These are phyloP conservation scores for Nowakowskiella sp. DNA, from an alignment of 192 early-diverging fungal genomes.

Conservation along the genomic window DNA sequence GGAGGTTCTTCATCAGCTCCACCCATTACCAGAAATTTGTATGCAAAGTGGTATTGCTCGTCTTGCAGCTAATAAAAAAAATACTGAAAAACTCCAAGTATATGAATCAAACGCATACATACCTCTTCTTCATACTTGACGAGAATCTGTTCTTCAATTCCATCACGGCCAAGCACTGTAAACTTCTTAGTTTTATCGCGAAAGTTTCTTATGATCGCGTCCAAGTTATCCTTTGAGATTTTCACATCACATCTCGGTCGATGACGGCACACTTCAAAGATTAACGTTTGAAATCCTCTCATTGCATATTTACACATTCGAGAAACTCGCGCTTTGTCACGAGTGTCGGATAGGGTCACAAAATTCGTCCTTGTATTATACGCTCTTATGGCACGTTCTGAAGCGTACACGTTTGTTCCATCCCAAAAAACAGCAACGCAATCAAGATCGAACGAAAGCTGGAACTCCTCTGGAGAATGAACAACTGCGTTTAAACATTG, in stretches of 20 bases:
- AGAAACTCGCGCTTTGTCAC: constrained; percentile 4
- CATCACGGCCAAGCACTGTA: no score
- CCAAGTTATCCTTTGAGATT: background rate
- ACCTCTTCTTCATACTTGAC: no score
- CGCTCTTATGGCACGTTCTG: constrained; percentile 15
- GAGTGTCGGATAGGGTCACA: constrained; percentile 8
- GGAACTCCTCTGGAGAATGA: constrained; percentile 12
- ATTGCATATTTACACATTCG: constrained; percentile 18
- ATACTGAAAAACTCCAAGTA: no score
- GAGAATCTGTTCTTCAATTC: no score
- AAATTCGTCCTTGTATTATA: constrained; percentile 30
- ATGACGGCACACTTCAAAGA: constrained; percentile 19
- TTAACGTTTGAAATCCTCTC: constrained; percentile 16
- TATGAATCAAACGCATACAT: no score
- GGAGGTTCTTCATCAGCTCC: constrained; percentile 3
- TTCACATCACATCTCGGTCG: constrained; percentile 6
- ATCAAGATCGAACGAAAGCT: constrained; percentile 21
- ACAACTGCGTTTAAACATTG: no score
- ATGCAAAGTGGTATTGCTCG: no score
- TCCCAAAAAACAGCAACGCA: constrained; percentile 20
- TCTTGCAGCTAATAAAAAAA: no score
- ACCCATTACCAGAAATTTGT: constrained; percentile 8
- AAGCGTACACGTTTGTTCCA: constrained; percentile 24
- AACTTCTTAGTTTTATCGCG: no score
- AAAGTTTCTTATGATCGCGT: background rate